A percentile compares a stretch with the other conserved stretches of the same genome.
Conservation (phyloP, 257 asterid genomes). For the Plantago elongata region DNA sequence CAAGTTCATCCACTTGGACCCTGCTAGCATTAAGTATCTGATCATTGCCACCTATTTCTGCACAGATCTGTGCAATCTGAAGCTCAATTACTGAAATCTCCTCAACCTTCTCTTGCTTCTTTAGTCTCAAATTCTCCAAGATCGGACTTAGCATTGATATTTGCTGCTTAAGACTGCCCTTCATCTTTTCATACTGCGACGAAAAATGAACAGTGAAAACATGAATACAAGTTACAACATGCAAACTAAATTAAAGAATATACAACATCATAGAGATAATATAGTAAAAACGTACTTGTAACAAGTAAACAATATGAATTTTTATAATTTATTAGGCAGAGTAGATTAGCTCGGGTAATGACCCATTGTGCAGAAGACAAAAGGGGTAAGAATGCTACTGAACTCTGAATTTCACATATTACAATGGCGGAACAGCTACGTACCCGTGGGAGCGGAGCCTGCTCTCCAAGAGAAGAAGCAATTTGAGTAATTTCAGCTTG, state of each 20-base stretch:
- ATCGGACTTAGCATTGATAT: conserved; percentile 45
- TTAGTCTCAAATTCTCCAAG: conserved; percentile 46
- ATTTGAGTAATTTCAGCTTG: conserved; percentile 60
- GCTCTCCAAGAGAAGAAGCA: conserved; percentile 63
- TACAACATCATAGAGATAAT: no score
- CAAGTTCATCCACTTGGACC: conserved; percentile 50
- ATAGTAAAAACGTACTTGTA: neutral
- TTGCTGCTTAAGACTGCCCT: conserved; percentile 52
- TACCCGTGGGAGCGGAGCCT: conserved; percentile 48
- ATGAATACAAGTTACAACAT: conserved; percentile 13
- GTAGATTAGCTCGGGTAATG: conserved; percentile 7
- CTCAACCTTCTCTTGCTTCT: conserved; percentile 51
- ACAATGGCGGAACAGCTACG: conserved; percentile 11
- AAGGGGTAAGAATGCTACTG: no score
- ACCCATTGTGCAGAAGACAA: no score
- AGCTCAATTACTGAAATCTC: conserved; percentile 50
- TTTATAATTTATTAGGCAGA: neutral
- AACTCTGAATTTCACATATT: neutral
- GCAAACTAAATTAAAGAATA: neutral
- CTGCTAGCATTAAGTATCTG: conserved; percentile 26
- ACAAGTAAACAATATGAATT: neutral
- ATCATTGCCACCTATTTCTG: conserved; percentile 65
- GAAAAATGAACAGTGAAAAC: conserved; percentile 7
- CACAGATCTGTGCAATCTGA: conserved; percentile 54
- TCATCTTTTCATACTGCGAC: conserved; percentile 36